Percentiles rank a stretch among this genome's conserved stretches.
Evolutionary conservation across 192 early-diverging fungal genomes (phyloP).

Genomic region (Entomortierella beljakovae): DNA sequence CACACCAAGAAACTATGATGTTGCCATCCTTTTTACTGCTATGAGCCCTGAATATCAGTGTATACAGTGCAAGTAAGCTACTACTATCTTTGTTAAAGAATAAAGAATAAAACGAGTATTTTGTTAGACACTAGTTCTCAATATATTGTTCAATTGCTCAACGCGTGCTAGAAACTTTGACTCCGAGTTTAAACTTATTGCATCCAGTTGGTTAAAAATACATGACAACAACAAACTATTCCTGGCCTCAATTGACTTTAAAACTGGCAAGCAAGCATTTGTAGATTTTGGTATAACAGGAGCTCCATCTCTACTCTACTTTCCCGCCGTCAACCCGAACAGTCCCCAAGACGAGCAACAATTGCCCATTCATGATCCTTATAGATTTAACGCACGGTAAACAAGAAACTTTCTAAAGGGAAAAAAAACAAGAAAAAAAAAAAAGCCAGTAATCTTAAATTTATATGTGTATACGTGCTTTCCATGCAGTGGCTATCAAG

Average conservation of each 20-base stretch:
- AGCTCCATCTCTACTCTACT: conserved; percentile 77
- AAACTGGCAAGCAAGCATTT: conserved; percentile 70
- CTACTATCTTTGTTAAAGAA: background rate
- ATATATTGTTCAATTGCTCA: no score
- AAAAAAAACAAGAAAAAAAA: background rate
- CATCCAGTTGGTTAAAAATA: conserved; percentile 59
- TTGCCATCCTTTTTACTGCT: conserved; percentile 77
- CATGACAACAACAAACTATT: conserved; percentile 59
- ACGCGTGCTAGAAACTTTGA: conserved; percentile 80
- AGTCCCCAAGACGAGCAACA: no score
- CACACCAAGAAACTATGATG: conserved; percentile 75
- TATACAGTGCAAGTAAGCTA: conserved; percentile 75
- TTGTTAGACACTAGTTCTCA: no score
- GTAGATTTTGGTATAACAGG: conserved; percentile 65
- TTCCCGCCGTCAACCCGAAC: conserved; percentile 59
- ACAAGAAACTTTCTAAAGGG: background rate
- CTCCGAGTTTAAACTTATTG: conserved; percentile 72
- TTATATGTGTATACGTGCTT: background rate
- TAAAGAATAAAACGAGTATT: no score
- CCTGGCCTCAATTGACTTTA: conserved; percentile 77
- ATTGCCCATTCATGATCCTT: conserved; percentile 55
- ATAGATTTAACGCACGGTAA: conserved; percentile 70
- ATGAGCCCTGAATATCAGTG: conserved; percentile 71
- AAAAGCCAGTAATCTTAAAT: background rate
- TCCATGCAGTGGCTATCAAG: conserved; percentile 65